phyloP scores from a whole-genome alignment of 163 green algal genomes.

The Volvox carteri region DNA sequence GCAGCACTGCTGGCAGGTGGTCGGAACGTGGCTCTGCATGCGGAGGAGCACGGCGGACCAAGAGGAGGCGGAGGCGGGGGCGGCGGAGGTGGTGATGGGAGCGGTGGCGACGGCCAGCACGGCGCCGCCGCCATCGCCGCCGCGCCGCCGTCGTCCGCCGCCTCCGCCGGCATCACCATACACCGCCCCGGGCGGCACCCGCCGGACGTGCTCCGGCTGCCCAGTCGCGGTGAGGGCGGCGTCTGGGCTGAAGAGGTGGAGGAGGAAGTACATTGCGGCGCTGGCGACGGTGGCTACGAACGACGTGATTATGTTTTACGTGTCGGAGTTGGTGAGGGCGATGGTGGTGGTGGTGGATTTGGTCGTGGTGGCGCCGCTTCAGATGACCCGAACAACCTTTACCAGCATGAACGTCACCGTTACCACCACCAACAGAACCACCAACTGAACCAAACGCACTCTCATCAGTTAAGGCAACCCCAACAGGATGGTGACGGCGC shows the following conservation, averaged over 20 bases:
- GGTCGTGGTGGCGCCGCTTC: not conserved
- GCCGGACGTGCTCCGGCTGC: slow-evolving; percentile 37
- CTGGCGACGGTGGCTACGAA: no score
- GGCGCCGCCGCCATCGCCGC: not conserved
- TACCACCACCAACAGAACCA: not conserved
- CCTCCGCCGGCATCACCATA: slow-evolving; percentile 17
- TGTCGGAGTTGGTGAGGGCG: not conserved
- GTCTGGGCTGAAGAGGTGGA: no score
- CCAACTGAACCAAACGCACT: not conserved
- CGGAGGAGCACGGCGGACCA: not conserved
- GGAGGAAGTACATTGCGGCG: no score
- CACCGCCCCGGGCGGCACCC: slow-evolving; percentile 16
- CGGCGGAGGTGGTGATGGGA: not conserved
- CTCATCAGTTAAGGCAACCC: not conserved
- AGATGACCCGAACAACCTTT: not conserved
- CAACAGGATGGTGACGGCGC: not conserved
- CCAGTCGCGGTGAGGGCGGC: not conserved
- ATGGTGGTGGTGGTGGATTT: not conserved
- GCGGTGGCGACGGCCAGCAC: no score
- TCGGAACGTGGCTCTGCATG: no score
- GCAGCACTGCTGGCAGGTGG: not conserved
- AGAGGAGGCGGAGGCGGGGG: not conserved
- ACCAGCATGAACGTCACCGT: not conserved
- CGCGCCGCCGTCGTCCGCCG: not conserved
- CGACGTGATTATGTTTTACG: no score